These are phyloP conservation scores for Arthroderma sp. DNA, from an alignment of 2,329 filamentous ascomycete genomes.

Conservation along the genomic window DNA sequence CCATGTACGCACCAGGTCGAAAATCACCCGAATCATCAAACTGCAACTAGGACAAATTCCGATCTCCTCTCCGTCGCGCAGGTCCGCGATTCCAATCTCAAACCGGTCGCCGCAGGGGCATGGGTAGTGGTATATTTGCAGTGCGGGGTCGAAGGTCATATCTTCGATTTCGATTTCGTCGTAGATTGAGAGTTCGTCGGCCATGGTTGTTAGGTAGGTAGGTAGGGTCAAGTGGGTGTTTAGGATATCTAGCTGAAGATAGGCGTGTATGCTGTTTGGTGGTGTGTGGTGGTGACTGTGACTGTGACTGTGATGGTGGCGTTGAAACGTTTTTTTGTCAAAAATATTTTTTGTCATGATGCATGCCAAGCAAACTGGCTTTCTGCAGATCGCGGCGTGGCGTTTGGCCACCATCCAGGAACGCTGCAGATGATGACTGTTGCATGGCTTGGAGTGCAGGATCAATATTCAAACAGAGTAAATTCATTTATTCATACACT, in stretches of 20 bases:
- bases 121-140: constrained; percentile 88
- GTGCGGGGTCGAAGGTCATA: constrained; percentile 73
- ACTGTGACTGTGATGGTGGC: neutral
- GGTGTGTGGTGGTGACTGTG: constrained; percentile 1
- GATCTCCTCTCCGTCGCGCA: constrained; percentile 81
- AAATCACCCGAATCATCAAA: constrained; percentile 91
- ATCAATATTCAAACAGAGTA: no score
- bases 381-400: no score
- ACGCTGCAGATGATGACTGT: no score
- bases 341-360: no score
- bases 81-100: constrained; percentile 72
- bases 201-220: constrained; percentile 32
- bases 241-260: neutral
- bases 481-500: no score
- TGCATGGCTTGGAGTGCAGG: no score
- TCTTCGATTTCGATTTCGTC: constrained; percentile 99
- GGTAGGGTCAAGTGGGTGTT: neutral
- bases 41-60: constrained; percentile 97
- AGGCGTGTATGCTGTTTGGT: constrained; percentile 11
- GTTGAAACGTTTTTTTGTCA: neutral
- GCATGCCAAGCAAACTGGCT: no score
- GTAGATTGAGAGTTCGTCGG: constrained; percentile 64
- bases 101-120: constrained; percentile 97
- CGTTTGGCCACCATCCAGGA: no score
- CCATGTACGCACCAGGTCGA: constrained; percentile 53